Conservation (phyloP, 805 yeast genomes). For the Starmerella geochares region DNA sequence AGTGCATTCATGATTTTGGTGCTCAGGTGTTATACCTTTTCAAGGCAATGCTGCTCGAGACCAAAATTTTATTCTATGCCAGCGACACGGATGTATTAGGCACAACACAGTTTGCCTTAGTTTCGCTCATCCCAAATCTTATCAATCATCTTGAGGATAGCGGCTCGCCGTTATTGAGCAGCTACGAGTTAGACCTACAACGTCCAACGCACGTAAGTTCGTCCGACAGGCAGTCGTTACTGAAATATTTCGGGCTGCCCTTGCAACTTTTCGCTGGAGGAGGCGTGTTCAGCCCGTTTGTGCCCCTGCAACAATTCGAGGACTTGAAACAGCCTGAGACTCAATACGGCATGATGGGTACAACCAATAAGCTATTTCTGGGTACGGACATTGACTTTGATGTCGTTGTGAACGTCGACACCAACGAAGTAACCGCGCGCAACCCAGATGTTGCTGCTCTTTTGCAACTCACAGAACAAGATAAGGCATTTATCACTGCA, state of each 20-base stretch:
- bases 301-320: conserved; percentile 85
- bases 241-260: conserved; percentile 79
- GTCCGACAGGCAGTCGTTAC: conserved; percentile 64
- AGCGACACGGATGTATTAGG: conserved; percentile 72
- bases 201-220: conserved; percentile 62
- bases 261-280: conserved; percentile 75
- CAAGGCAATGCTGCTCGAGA: conserved; percentile 70
- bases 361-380: conserved; percentile 72
- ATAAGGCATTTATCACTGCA: conserved; percentile 63
- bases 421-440: conserved; percentile 33
- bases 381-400: conserved; percentile 61
- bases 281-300: conserved; percentile 82
- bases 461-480: conserved; percentile 46
- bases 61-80: conserved; percentile 63
- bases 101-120: conserved; percentile 68
- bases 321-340: conserved; percentile 52
- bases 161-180: conserved; percentile 64
- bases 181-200: conserved; percentile 41
- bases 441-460: conserved; percentile 36
- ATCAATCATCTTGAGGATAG: conserved; percentile 61
- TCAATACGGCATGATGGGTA: conserved; percentile 64
- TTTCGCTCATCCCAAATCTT: conserved; percentile 74
- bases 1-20: conserved; percentile 49
- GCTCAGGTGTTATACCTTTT: conserved; percentile 53
- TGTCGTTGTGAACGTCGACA: conserved; percentile 59